Evolutionary conservation across 768 basidiomycete genomes (phyloP).

Genomic region (Clitopilus passeckerianus): DNA sequence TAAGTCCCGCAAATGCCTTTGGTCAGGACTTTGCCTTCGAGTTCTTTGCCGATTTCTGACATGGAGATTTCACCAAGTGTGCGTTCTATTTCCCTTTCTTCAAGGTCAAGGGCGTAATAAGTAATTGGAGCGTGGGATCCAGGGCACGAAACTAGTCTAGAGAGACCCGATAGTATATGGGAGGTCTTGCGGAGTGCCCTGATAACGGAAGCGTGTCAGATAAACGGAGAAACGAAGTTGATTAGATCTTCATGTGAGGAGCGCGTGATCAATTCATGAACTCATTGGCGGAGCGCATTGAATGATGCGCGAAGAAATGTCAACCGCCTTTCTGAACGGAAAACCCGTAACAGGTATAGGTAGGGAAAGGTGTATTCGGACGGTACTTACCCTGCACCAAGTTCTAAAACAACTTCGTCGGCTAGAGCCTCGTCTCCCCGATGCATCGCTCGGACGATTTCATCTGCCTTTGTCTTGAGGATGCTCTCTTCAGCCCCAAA

Average conservation of each 20-base stretch:
- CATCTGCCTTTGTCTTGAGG: slow-evolving; percentile 61
- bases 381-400: slow-evolving; percentile 85
- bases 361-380: neutral
- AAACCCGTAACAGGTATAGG: too few species aligned
- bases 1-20: slow-evolving; percentile 92
- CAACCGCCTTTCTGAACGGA: neutral
- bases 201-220: slow-evolving; percentile 2
- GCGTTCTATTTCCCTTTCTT: slow-evolving; percentile 78
- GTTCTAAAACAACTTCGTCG: slow-evolving; percentile 71
- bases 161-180: slow-evolving; percentile 69
- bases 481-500: slow-evolving; percentile 88
- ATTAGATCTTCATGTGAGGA: neutral
- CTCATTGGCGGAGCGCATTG: neutral
- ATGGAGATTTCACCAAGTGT: slow-evolving; percentile 63
- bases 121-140: slow-evolving; percentile 49
- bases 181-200: slow-evolving; percentile 90
- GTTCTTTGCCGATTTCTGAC: slow-evolving; percentile 56
- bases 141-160: slow-evolving; percentile 39
- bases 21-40: slow-evolving; percentile 69
- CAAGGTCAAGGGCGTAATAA: slow-evolving; percentile 93
- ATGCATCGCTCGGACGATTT: slow-evolving; percentile 77
- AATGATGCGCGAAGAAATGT: neutral
- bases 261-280: neutral
- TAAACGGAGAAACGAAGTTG: neutral
- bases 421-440: slow-evolving; percentile 24